phyloP scores from a whole-genome alignment of 345 rosid genomes.

The Salix koriyanagi region DNA sequence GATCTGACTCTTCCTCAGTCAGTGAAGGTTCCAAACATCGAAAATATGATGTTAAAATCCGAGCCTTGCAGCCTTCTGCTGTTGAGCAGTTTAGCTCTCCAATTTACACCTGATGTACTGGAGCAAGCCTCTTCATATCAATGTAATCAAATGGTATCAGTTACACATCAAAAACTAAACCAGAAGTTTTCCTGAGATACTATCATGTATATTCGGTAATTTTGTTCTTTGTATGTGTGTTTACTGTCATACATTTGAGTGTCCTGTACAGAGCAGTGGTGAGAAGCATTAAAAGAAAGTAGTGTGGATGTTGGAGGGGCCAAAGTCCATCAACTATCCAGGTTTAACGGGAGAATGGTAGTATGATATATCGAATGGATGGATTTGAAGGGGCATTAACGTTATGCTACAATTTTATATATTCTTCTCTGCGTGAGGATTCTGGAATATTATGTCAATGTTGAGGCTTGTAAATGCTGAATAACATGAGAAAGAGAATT shows the following conservation, averaged over 20 bases:
- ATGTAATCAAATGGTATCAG: constrained; percentile 2
- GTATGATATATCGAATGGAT: constrained; percentile 2
- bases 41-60: constrained; percentile 70
- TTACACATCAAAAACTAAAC: background rate
- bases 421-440: background rate
- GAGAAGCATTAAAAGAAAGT: constrained; percentile 3
- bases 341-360: background rate
- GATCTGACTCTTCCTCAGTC: constrained; percentile 40
- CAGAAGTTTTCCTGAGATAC: constrained; percentile 13
- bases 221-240: background rate
- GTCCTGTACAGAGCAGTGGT: constrained; percentile 9
- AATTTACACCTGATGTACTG: constrained; percentile 25
- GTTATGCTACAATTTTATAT: background rate
- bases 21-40: constrained; percentile 30
- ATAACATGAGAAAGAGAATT: background rate
- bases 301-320: constrained; percentile 12
- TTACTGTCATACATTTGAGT: background rate
- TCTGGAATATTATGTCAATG: background rate
- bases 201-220: constrained; percentile 13
- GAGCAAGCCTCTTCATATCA: background rate
- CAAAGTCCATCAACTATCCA: background rate
- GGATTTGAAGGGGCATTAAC: background rate
- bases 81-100: constrained; percentile 37
- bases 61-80: constrained; percentile 82
- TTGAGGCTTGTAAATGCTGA: background rate